A percentile compares a stretch with the other conserved stretches of the same genome.
Conservation (phyloP, 164 flowering plant species). For the Vitis vinifera region DNA sequence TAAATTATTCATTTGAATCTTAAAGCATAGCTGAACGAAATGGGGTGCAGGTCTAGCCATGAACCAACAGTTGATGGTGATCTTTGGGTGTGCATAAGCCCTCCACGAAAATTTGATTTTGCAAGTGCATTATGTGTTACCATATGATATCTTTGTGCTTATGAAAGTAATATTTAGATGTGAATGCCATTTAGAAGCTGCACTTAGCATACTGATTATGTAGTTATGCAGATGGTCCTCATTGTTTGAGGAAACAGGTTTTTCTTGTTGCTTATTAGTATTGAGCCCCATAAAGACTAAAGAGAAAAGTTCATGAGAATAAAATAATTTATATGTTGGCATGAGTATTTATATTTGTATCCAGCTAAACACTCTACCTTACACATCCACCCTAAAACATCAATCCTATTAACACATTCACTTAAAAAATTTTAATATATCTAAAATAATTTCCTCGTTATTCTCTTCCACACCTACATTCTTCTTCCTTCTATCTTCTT, state of each 20-base stretch:
- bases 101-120: slow-evolving; percentile 39
- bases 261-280: neutral
- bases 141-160: neutral
- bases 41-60: slow-evolving; percentile 85
- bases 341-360: too few relatives aligned
- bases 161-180: neutral
- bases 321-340: too few relatives aligned
- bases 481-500: too few relatives aligned
- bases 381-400: too few relatives aligned
- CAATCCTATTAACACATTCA: too few relatives aligned
- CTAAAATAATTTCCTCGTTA: too few relatives aligned
- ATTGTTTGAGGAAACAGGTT: neutral
- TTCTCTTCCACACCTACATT: too few relatives aligned
- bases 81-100: slow-evolving; percentile 90
- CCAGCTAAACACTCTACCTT: too few relatives aligned
- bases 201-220: neutral
- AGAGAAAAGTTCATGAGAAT: too few relatives aligned
- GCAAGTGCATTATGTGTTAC: neutral
- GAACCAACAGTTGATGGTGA: slow-evolving; percentile 97
- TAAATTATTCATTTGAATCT: neutral
- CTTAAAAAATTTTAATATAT: too few relatives aligned
- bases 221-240: neutral
- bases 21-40: slow-evolving; percentile 6
- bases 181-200: neutral
- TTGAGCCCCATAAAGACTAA: neutral